Percentiles rank a stretch among this genome's conserved stretches.
Conservation (phyloP, 2,329 filamentous ascomycete species). For the Aspergillus melleus region DNA sequence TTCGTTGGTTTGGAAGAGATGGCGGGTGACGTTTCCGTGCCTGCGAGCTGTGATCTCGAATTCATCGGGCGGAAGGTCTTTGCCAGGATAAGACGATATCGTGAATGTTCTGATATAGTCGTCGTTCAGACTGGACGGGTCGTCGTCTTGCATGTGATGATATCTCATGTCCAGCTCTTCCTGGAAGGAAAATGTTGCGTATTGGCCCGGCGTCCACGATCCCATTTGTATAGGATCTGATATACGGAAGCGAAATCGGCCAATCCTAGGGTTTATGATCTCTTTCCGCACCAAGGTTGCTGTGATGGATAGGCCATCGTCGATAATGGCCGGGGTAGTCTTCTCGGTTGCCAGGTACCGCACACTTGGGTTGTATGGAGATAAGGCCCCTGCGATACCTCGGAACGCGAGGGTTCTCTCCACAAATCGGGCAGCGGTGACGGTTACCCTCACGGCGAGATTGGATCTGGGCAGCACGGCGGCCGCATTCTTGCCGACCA, state of each 20-base stretch:
- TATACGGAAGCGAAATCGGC: conserved; percentile 62
- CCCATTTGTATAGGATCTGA: conserved; percentile 33
- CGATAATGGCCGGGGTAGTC: conserved; percentile 12
- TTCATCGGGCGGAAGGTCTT: conserved; percentile 42
- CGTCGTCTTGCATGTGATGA: conserved; percentile 78
- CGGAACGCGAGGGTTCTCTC: conserved; percentile 67
- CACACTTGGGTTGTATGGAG: conserved; percentile 77
- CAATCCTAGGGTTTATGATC: conserved; percentile 64
- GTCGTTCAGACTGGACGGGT: conserved; percentile 78
- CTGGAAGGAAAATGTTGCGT: conserved; percentile 73
- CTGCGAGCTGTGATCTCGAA: conserved; percentile 72
- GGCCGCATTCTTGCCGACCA: conserved; percentile 64
- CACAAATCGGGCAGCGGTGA: conserved; percentile 64
- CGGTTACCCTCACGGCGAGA: conserved; percentile 67
- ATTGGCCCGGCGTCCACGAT: conserved; percentile 69
- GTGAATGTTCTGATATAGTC: conserved; percentile 84
- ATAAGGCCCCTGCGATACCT: conserved; percentile 58
- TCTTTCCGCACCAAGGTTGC: conserved; percentile 62
- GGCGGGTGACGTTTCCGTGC: conserved; percentile 67
- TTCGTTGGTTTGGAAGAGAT: conserved; percentile 62
- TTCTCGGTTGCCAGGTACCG: conserved; percentile 65
- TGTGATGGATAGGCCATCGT: conserved; percentile 26
- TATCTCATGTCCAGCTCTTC: conserved; percentile 71
- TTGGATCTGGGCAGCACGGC: conserved; percentile 67
- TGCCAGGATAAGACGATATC: conserved; percentile 61